Conservation (phyloP, 768 basidiomycete genomes). For the Leccinum pellstonianum region DNA sequence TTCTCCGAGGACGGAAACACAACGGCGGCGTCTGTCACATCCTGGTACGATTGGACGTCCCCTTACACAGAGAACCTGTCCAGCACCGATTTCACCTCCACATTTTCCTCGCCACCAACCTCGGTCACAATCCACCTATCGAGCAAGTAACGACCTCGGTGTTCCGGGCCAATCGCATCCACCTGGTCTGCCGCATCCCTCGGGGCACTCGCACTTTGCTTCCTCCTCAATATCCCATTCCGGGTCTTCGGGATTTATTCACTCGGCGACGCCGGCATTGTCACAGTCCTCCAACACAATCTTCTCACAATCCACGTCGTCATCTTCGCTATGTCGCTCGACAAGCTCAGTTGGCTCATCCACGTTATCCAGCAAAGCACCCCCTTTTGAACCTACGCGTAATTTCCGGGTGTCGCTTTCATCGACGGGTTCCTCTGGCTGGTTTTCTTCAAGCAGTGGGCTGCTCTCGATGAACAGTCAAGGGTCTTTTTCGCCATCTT, state of each 20-base stretch:
- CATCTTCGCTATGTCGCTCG: constrained; percentile 30
- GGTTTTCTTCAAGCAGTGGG: constrained; percentile 11
- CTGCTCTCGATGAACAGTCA: constrained; percentile 14
- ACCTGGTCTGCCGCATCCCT: constrained; percentile 16
- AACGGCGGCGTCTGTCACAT: constrained; percentile 27
- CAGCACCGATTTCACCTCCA: constrained; percentile 27
- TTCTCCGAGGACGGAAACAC: constrained; percentile 18
- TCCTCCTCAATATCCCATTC: constrained; percentile 20
- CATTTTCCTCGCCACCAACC: constrained; percentile 29
- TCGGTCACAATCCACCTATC: constrained; percentile 26
- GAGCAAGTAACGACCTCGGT: constrained; percentile 16
- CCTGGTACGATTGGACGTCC: constrained; percentile 32
- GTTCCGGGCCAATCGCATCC: constrained; percentile 15
- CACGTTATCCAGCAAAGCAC: constrained; percentile 51
- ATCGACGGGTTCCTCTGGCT: constrained; percentile 17
- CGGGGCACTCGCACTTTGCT: constrained; percentile 11
- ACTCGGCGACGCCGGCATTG: constrained; percentile 6
- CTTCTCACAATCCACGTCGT: constrained; percentile 21
- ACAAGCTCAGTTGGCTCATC: constrained; percentile 34
- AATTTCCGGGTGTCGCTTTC: constrained; percentile 26
- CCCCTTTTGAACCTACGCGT: constrained; percentile 53
- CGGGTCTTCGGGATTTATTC: constrained; percentile 17
- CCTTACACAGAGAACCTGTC: constrained; percentile 13
- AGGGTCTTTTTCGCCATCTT: constrained; percentile 20
- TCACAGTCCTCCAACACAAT: constrained; percentile 20